These are phyloP conservation scores for Nematocida sp. DNA, from an alignment of 371 early-diverging fungal species.

Conservation along the genomic window DNA sequence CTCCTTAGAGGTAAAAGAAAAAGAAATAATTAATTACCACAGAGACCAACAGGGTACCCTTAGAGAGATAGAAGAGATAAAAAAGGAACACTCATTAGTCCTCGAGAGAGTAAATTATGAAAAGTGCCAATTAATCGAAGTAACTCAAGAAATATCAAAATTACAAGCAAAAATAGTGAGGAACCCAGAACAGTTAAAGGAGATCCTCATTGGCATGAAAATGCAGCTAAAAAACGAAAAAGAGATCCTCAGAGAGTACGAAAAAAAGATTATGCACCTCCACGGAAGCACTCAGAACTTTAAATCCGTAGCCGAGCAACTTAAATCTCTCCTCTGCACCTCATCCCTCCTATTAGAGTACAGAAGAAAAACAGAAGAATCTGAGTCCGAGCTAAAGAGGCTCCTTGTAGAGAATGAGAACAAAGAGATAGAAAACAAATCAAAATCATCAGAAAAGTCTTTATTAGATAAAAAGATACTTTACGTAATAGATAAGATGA, in stretches of 20 bases:
- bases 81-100: conserved; percentile 1
- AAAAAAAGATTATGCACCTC: conserved; percentile 19
- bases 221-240: conserved; percentile 24
- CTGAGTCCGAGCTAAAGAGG: not conserved
- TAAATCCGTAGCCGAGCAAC: conserved; percentile 21
- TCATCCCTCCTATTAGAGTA: conserved; percentile 30
- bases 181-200: conserved; percentile 51
- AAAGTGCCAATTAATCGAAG: conserved; percentile 26
- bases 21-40: conserved; percentile 48
- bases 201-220: conserved; percentile 41
- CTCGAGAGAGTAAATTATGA: conserved; percentile 13
- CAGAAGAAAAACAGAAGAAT: not conserved
- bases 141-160: conserved; percentile 29
- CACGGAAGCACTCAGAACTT: conserved; percentile 10
- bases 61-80: conserved; percentile 33
- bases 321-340: conserved; percentile 28
- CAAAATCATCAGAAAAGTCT: conserved; percentile 14
- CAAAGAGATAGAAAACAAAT: conserved; percentile 31
- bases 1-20: conserved; percentile 20
- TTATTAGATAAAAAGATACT: conserved; percentile 36
- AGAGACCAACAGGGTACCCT: conserved; percentile 14
- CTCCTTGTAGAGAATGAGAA: not conserved
- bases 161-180: conserved; percentile 49
- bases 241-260: conserved; percentile 35
- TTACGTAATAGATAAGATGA: conserved; percentile 47